Percentiles rank a stretch among this genome's conserved stretches.
These are phyloP conservation scores for Phanerochaete carnosa DNA, from an alignment of 768 basidiomycete species.

Conservation along the genomic window DNA sequence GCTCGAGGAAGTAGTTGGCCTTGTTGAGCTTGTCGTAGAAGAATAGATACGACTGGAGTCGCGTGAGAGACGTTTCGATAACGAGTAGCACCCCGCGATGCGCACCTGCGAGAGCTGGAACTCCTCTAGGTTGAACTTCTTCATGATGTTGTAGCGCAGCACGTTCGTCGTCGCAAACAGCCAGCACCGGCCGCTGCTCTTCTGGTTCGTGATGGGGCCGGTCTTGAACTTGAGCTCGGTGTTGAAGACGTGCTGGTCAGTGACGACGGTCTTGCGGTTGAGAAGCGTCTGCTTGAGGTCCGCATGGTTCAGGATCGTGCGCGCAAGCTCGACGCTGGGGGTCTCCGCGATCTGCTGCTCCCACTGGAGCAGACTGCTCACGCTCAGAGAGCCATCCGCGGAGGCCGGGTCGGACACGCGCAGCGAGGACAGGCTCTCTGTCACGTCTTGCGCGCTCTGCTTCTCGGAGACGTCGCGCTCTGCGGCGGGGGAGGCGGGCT, in stretches of 20 bases:
- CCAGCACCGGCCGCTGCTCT: conserved; percentile 91
- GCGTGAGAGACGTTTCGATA: neutral
- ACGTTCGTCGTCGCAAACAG: conserved; percentile 91
- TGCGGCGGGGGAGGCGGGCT: conserved; percentile 17
- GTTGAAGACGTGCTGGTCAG: conserved; percentile 81
- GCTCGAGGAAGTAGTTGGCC: conserved; percentile 88
- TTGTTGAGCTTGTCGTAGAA: conserved; percentile 98
- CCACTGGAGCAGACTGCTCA: conserved; percentile 62
- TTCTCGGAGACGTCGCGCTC: conserved; percentile 16
- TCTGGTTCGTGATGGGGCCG: conserved; percentile 82
- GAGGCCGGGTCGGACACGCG: conserved; percentile 37
- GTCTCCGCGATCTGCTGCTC: conserved; percentile 51
- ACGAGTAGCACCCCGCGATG: neutral
- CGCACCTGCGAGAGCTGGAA: conserved; percentile 88
- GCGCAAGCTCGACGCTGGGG: conserved; percentile 68
- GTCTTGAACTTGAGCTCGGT: conserved; percentile 77
- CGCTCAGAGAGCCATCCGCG: conserved; percentile 56
- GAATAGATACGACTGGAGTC: conserved; percentile 75
- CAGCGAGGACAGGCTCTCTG: conserved; percentile 12
- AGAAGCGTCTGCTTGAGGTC: conserved; percentile 61
- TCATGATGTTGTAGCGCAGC: conserved; percentile 79
- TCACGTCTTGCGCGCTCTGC: conserved; percentile 11
- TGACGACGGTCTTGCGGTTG: conserved; percentile 58
- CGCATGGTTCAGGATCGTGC: conserved; percentile 69
- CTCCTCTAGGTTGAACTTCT: conserved; percentile 79